phyloP scores from a whole-genome alignment of 495 filamentous ascomycete genomes.

The Monascus purpureus region DNA sequence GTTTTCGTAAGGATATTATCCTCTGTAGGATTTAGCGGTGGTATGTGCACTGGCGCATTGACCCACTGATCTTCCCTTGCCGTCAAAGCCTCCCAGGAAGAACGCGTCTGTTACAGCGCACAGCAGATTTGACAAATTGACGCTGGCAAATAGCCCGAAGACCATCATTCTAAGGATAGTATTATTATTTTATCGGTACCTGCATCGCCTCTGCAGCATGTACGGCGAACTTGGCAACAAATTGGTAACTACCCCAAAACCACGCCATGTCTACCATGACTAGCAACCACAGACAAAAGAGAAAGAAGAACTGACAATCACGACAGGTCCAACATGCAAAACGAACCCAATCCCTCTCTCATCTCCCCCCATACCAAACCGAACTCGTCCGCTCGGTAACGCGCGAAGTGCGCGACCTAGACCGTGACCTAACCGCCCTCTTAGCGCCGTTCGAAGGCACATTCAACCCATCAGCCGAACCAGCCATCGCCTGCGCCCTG shows the following conservation, averaged over 20 bases:
- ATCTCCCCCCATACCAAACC: constrained; percentile 86
- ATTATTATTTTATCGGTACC: too few relatives aligned
- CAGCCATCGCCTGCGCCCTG: constrained; percentile 71
- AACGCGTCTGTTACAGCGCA: too few relatives aligned
- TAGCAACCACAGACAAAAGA: constrained; percentile 1
- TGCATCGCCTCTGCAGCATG: too few relatives aligned
- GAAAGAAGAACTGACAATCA: constrained; percentile 1
- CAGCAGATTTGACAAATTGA: too few relatives aligned
- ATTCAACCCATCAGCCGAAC: constrained; percentile 77
- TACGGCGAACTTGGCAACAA: constrained; percentile 89
- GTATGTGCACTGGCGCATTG: too few relatives aligned
- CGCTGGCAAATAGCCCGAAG: too few relatives aligned
- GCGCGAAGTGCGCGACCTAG: constrained; percentile 85
- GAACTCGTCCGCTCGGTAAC: constrained; percentile 80
- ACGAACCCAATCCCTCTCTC: constrained; percentile 73
- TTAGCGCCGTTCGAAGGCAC: constrained; percentile 68
- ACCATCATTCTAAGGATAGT: too few relatives aligned
- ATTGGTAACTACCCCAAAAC: constrained; percentile 34
- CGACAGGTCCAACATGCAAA: constrained; percentile 89
- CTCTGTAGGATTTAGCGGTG: too few relatives aligned
- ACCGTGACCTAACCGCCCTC: constrained; percentile 71
- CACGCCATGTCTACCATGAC: background rate
- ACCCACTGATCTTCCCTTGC: too few relatives aligned
- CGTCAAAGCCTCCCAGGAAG: too few relatives aligned
- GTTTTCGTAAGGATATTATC: too few relatives aligned